Evolutionary conservation across 331 rosid species (phyloP), one percentile per base, ranked within the genome.

Genomic region (Stylosanthes scabra): DNA sequence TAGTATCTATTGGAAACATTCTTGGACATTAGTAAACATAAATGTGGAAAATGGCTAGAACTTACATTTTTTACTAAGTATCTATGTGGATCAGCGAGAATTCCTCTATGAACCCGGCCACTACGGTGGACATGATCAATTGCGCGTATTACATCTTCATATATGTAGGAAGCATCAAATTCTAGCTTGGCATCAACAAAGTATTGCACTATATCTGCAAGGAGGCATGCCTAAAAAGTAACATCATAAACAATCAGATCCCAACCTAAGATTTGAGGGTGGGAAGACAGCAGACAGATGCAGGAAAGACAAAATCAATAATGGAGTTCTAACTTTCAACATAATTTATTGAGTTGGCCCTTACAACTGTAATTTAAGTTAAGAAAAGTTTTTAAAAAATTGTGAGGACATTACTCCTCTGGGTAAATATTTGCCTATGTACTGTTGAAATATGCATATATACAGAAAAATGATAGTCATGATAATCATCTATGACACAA

Each of bases 121-220:
- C 93, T 91, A 20, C 68, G 87, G 71, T 94, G 98, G 59, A 94
- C 98, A 84, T 89, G 86, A 51, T 88, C 90, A 82, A 94, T 94
- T 77, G 98, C 98, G 47, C 87, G 89, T 75, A 86, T 72, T 51
- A 94, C 95, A 85, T 94, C 98, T 86, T 94, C 84, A 84, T 88
- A 94, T 77, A 94, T 79, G 86, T 94, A 94, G 69, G 90, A 73
- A 70, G 97, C 88, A 85, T 94, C 98, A 80, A 91, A 94, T 78
- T 91, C 91, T 76, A 94, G 91, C 82, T 89, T 91, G 59, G 96
- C 96, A 83, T 94, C 93, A 69, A 86, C 95, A 31, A 94, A 94
- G 78, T 94, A 85, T 79, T 94, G 98, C 80, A 94, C 93, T 11
- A 94, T 83, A 87, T 94, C 98, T 44, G 98, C 93, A 78, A 94